Evolutionary conservation across 148 eudicot species (phyloP).

Genomic region (Diospyros kaki): DNA sequence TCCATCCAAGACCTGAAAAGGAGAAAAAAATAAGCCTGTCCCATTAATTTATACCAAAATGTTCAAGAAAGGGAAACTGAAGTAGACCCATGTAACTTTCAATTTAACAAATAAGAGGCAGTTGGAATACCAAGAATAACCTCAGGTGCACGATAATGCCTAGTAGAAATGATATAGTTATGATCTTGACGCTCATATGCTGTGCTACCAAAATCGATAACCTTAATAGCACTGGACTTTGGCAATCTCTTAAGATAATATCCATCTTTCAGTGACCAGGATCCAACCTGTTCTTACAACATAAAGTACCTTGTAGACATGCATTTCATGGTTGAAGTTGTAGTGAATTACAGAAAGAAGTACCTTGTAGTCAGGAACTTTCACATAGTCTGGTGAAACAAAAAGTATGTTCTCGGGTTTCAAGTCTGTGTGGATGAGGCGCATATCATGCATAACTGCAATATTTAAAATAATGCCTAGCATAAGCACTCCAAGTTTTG

Average conservation of each 20-base stretch:
- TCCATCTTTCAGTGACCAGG: conserved; percentile 32
- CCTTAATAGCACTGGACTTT: conserved; percentile 61
- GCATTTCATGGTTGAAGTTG: not conserved
- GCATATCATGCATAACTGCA: conserved; percentile 96
- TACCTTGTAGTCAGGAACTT: conserved; percentile 82
- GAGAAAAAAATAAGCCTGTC: not conserved
- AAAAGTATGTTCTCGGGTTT: conserved; percentile 95
- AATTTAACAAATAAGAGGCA: not conserved
- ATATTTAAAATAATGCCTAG: conserved; percentile 13
- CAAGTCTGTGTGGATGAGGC: conserved; percentile 86
- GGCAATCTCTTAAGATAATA: conserved; percentile 46
- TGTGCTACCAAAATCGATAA: conserved; percentile 71
- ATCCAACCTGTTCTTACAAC: conserved; percentile 32
- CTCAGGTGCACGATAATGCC: conserved; percentile 74
- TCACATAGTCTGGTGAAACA: conserved; percentile 71
- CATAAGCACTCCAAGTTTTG: conserved; percentile 14
- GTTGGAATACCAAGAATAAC: conserved; percentile 52
- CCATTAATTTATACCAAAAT: not conserved
- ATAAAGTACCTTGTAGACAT: conserved; percentile 10
- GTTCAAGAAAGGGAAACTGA: not conserved
- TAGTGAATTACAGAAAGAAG: not conserved
- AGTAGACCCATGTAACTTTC: conserved; percentile 3
- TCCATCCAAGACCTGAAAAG: conserved; percentile 56
- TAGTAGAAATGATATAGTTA: conserved; percentile 53
- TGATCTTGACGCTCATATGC: conserved; percentile 49